phyloP scores from a whole-genome alignment of 2,329 filamentous ascomycete genomes.

The Pseudocercospora musae region DNA sequence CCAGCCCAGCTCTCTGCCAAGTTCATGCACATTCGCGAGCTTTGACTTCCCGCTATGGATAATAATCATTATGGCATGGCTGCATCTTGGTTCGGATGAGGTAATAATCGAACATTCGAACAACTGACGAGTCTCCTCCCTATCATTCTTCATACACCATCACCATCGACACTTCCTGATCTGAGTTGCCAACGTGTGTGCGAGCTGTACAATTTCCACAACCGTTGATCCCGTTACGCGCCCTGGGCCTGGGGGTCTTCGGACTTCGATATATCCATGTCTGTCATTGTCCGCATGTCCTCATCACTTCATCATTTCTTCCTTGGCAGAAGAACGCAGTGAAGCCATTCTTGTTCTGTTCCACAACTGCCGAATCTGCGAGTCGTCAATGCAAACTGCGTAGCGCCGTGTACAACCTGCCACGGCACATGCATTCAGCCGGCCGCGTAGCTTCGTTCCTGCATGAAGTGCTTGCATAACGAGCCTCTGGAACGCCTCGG shows the following conservation, averaged over 20 bases:
- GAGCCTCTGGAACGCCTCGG: not conserved
- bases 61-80: too few species aligned
- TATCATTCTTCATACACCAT: too few species aligned
- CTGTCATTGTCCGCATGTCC: too few species aligned
- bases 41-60: not conserved
- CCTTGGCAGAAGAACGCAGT: not conserved
- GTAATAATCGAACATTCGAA: not conserved
- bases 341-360: not conserved
- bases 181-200: not conserved
- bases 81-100: not conserved
- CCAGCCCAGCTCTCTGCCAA: not conserved
- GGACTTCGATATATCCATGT: not conserved
- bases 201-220: not conserved
- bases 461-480: slow-evolving; percentile 1
- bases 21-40: not conserved
- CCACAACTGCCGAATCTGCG: not conserved
- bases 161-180: too few species aligned
- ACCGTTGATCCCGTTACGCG: not conserved
- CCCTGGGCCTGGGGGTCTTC: not conserved
- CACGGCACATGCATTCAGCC: not conserved
- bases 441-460: slow-evolving; percentile 5
- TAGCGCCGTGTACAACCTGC: not conserved
- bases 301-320: not conserved
- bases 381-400: not conserved
- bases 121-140: not conserved